Conservation (phyloP, 208 protist genomes). For the Leishmania lainsoni region DNA sequence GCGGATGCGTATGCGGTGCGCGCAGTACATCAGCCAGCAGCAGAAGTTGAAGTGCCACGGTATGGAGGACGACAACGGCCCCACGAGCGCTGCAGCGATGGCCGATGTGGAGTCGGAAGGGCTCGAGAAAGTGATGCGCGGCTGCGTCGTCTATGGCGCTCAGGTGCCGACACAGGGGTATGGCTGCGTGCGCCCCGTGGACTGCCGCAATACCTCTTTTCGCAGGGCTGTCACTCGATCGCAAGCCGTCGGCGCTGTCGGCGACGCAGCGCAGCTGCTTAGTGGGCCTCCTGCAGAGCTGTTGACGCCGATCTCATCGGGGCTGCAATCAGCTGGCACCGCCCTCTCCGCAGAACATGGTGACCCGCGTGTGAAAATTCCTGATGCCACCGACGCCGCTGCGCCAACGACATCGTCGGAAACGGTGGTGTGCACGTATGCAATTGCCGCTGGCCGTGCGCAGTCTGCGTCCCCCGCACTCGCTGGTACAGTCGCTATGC, state of each 20-base stretch:
- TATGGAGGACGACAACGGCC: background rate
- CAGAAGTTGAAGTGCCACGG: background rate
- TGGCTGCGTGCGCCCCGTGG: conserved; percentile 10
- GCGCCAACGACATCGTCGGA: background rate
- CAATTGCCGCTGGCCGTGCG: conserved; percentile 8
- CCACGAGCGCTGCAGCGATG: background rate
- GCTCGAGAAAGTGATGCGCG: conserved; percentile 17
- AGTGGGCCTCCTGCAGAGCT: background rate
- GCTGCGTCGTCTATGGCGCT: conserved; percentile 24
- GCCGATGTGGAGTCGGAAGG: background rate
- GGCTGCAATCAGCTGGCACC: background rate
- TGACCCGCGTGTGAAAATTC: background rate
- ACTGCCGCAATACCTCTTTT: background rate
- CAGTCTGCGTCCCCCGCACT: background rate
- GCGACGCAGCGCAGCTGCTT: background rate
- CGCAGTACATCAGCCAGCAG: conserved; percentile 5
- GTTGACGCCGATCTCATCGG: background rate
- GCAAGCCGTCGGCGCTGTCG: background rate
- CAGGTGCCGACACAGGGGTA: conserved; percentile 21
- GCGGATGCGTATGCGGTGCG: conserved; percentile 8
- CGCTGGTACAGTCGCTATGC: background rate
- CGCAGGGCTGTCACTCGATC: background rate
- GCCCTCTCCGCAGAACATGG: background rate
- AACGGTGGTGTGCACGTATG: conserved; percentile 13
- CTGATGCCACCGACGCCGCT: background rate